Evolutionary conservation across 305 asterid genomes (phyloP).

Genomic region (Fraxinus sp.): DNA sequence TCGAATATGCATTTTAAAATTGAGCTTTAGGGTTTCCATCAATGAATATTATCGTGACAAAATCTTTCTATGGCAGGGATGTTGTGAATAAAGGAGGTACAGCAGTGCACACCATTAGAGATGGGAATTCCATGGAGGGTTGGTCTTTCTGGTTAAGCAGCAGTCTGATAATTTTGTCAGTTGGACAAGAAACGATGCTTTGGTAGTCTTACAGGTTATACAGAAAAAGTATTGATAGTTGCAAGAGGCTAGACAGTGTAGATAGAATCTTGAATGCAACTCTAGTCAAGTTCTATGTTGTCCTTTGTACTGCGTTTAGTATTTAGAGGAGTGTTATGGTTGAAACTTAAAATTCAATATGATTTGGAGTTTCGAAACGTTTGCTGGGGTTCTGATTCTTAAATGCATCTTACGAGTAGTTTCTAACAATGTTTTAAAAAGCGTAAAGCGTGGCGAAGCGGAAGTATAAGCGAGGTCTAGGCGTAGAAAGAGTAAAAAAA

Average conservation of each 20-base stretch:
- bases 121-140: conserved; percentile 3
- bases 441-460: too few species aligned
- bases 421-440: not conserved
- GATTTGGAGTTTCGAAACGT: not conserved
- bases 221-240: not conserved
- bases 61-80: conserved; percentile 27
- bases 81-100: conserved; percentile 18
- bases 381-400: not conserved
- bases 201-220: not conserved
- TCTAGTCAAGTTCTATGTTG: not conserved
- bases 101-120: conserved; percentile 15
- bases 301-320: not conserved
- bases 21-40: not conserved
- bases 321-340: not conserved
- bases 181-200: not conserved
- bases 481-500: too few species aligned
- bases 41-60: not conserved
- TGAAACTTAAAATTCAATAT: not conserved
- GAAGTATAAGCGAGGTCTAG: too few species aligned
- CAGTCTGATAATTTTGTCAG: not conserved
- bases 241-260: not conserved
- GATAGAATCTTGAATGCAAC: not conserved
- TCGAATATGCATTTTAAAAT: not conserved
- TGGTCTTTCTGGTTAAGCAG: not conserved
- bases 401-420: not conserved